Conservation (phyloP, 116 monocot species). For the Posidonia oceanica region DNA sequence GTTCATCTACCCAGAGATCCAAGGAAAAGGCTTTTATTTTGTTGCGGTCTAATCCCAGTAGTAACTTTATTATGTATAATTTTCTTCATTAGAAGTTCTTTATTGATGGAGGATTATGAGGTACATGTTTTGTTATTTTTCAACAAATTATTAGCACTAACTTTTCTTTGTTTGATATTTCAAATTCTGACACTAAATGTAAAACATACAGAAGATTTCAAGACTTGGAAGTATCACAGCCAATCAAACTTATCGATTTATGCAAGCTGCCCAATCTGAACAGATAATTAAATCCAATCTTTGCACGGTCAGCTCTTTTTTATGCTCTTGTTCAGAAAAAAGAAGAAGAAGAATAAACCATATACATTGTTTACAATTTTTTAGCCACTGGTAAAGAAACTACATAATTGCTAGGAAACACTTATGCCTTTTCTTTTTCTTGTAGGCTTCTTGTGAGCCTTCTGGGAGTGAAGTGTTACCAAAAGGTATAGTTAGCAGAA, state of each 20-base stretch:
- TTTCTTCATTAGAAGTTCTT: constrained; percentile 15
- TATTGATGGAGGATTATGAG: constrained; percentile 8
- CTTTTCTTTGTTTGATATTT: neutral
- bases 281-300: constrained; percentile 1
- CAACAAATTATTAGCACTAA: neutral
- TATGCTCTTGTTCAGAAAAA: neutral
- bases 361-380: too few relatives aligned
- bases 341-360: too few relatives aligned
- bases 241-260: neutral
- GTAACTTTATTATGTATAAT: constrained; percentile 11
- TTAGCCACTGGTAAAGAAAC: too few relatives aligned
- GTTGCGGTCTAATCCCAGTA: constrained; percentile 7
- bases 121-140: neutral
- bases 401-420: too few relatives aligned
- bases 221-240: neutral
- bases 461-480: constrained; percentile 33
- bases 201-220: neutral
- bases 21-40: neutral
- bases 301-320: constrained; percentile 15
- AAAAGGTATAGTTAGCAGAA: constrained; percentile 26
- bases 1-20: neutral
- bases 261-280: neutral
- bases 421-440: neutral
- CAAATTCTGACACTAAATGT: neutral
- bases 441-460: constrained; percentile 14